Evolutionary conservation across 768 basidiomycete genomes (phyloP).

Genomic region (Boletus rubroflammeus): DNA sequence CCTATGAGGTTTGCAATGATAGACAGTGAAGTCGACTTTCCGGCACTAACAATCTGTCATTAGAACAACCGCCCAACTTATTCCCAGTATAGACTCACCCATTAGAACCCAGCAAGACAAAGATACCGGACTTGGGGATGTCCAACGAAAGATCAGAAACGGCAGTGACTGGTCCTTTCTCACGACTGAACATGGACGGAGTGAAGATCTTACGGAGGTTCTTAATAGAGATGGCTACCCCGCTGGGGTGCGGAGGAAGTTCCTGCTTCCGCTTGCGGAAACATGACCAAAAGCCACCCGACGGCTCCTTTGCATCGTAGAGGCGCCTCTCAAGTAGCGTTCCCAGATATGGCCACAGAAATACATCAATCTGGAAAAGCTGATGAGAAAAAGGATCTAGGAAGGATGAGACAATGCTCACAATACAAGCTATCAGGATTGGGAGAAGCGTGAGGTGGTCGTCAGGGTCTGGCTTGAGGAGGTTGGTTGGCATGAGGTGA

Average conservation of each 20-base stretch:
- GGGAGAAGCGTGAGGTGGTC: constrained; percentile 50
- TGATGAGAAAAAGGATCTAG: not conserved
- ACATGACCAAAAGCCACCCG: constrained; percentile 24
- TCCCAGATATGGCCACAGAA: constrained; percentile 72
- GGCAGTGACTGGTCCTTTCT: constrained; percentile 53
- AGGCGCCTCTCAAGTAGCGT: constrained; percentile 53
- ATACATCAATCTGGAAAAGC: constrained; percentile 55
- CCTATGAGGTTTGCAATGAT: constrained; percentile 62
- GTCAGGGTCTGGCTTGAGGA: constrained; percentile 60
- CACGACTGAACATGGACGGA: constrained; percentile 44
- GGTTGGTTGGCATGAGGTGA: constrained; percentile 49
- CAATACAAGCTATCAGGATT: constrained; percentile 60
- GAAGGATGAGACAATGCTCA: constrained; percentile 33
- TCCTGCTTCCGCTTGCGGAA: constrained; percentile 12
- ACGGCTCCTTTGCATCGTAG: constrained; percentile 54
- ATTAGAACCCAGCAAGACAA: constrained; percentile 71
- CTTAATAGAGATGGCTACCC: constrained; percentile 57
- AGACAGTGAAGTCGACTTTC: constrained; percentile 71
- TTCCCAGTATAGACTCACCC: constrained; percentile 38
- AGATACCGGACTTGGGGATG: constrained; percentile 72
- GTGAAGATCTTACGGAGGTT: constrained; percentile 59
- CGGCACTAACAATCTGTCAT: constrained; percentile 46
- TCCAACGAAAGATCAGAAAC: constrained; percentile 63
- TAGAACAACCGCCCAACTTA: not conserved
- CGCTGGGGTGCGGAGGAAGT: constrained; percentile 32